Base-by-base conservation (phyloP, 2,329 filamentous ascomycete species). In the Pseudovirgaria hyperparasitica region DNA sequence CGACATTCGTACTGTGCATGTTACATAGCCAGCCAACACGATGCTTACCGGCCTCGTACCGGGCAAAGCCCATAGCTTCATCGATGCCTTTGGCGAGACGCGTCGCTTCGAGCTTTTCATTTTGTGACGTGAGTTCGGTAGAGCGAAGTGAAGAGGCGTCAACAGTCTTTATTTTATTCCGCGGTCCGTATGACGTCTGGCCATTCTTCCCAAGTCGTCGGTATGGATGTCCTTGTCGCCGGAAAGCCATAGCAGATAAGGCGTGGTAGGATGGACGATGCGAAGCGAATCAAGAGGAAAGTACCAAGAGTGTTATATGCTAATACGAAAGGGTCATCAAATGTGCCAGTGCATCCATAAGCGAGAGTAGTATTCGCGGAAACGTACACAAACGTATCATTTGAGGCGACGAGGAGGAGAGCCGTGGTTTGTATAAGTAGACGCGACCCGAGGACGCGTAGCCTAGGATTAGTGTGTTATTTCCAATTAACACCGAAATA, bases 11-110 rank as follows among this genome's bases (percentile, higher is more conserved):
- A 20, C 85, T 76, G 50, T 93, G 82, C 60, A 96, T 82, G 48
- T 96, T 98, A 42, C 87, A 82, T 4, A 98, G 71, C 90, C 90
- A 98, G 37, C 92, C 86, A 26, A 80, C 71, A 48, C 76, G 80
- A 58, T 78, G 84, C 49, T 80, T 73, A 25, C 84, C 90, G 17
- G 82, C 76, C 38, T 98, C 92, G 51, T 86, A 94, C 26, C 87
- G 79, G 18, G 76, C 68, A 53, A 98, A 98, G 28, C 90, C 92
- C 75, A 96, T 90, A 35, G 71, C 69, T 60, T 96, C 90, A 60
- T 98, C 92, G 50, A 98, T 94, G 45, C 67, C 72, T 57, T 93
- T 74, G 17, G 84, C 84, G 27, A 93, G 70, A 30, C 75, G 74
- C 24, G 76, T 78, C 19, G 84, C 76, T 58, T 98, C 86, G 58